Percentiles rank a stretch among this genome's conserved stretches.
These are phyloP conservation scores for Houttuynia cordata DNA, from an alignment of 164 flowering plant genomes.

Conservation along the genomic window DNA sequence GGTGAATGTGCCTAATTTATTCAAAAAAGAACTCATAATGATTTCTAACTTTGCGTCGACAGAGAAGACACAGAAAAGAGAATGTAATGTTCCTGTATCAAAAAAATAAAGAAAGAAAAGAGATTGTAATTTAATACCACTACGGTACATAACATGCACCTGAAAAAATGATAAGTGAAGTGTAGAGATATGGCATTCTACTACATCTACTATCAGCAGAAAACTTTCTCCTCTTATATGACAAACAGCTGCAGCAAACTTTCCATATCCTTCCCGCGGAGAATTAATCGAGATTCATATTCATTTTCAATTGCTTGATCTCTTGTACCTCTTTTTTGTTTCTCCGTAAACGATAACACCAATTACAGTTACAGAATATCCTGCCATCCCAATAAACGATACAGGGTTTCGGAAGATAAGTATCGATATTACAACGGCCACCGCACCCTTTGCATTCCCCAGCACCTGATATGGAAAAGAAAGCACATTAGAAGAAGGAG, in stretches of 20 bases:
- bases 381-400: slow-evolving; percentile 70
- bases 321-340: slow-evolving; percentile 64
- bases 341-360: slow-evolving; percentile 92
- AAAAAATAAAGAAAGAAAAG: too few species aligned
- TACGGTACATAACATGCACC: not conserved
- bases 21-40: too few species aligned
- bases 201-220: not conserved
- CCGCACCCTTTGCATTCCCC: slow-evolving; percentile 97
- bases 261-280: not conserved
- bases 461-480: slow-evolving; percentile 42
- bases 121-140: not conserved
- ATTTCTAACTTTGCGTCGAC: too few species aligned
- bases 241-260: not conserved
- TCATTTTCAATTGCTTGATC: slow-evolving; percentile 25
- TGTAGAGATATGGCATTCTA: not conserved
- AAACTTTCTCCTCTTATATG: not conserved
- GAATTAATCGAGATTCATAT: not conserved
- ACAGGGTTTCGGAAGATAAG: slow-evolving; percentile 76
- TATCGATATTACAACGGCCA: slow-evolving; percentile 85
- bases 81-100: too few species aligned
- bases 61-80: too few species aligned
- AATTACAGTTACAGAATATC: slow-evolving; percentile 67
- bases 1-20: too few species aligned
- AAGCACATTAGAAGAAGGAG: not conserved
- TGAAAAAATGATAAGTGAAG: not conserved